phyloP scores from a whole-genome alignment of 108 stramenopile species.

The Discostella stelligeroides region DNA sequence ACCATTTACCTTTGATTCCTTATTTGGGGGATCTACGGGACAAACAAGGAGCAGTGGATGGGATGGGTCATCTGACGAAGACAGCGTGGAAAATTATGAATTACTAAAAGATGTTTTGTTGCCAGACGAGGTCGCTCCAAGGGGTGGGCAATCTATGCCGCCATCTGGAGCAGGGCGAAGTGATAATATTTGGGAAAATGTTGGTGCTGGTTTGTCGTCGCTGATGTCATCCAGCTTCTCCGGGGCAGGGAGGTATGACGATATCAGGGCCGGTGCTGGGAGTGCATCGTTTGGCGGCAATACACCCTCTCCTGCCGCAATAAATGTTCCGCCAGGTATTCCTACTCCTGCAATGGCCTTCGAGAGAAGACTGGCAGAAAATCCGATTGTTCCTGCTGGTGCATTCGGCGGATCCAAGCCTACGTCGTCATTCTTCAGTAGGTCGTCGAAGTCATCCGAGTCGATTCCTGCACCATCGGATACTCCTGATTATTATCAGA shows the following conservation, averaged over 20 bases:
- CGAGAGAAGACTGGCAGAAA: conserved; percentile 27
- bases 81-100: conserved; percentile 21
- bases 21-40: conserved; percentile 6
- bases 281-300: conserved; percentile 6
- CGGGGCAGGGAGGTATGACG: conserved; percentile 19
- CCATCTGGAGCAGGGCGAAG: conserved; percentile 1
- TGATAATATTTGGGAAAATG: conserved; percentile 3
- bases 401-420: conserved; percentile 31
- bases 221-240: conserved; percentile 4
- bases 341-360: conserved; percentile 37
- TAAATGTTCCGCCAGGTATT: conserved; percentile 17
- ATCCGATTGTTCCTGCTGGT: conserved; percentile 37
- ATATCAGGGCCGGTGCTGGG: conserved; percentile 17
- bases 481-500: conserved; percentile 16
- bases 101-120: conserved; percentile 29
- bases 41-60: background rate
- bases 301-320: conserved; percentile 30
- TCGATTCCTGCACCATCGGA: background rate
- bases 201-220: conserved; percentile 13
- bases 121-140: conserved; percentile 24
- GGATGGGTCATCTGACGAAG: background rate
- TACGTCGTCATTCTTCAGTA: conserved; percentile 29
- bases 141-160: conserved; percentile 6
- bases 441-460: conserved; percentile 11
- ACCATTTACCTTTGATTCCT: conserved; percentile 11